A percentile compares a stretch with the other conserved stretches of the same genome.
Conservation (phyloP, 2,329 filamentous ascomycete genomes). For the Claviceps fusiformis region DNA sequence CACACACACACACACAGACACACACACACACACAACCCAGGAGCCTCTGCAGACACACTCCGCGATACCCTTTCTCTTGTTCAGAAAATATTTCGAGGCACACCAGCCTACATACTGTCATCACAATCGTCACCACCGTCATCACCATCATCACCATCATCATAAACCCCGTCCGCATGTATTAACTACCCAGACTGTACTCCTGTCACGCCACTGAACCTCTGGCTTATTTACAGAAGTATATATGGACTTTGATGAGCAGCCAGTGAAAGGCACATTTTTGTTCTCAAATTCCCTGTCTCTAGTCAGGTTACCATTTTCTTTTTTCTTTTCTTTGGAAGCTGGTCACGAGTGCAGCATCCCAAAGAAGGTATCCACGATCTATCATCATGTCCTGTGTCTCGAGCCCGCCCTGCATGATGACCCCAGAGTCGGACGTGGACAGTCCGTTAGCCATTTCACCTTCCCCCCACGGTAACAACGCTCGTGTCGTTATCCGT, state of each 20-base stretch:
- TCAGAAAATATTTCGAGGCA: too few species aligned
- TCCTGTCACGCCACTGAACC: neutral
- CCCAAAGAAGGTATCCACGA: neutral
- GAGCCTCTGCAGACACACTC: neutral
- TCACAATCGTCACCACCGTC: too few species aligned
- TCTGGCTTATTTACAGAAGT: neutral
- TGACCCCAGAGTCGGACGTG: slow-evolving; percentile 9
- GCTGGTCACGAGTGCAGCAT: neutral
- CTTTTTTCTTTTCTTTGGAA: neutral
- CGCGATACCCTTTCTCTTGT: neutral
- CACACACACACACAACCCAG: neutral
- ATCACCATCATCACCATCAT: neutral
- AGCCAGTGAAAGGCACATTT: neutral
- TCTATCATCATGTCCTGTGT: slow-evolving; percentile 6
- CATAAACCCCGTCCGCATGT: neutral
- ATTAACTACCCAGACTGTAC: neutral
- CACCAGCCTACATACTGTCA: too few species aligned
- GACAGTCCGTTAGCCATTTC: slow-evolving; percentile 5
- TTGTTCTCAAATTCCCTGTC: neutral
- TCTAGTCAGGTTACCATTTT: neutral
- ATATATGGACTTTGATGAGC: neutral
- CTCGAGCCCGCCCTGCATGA: slow-evolving; percentile 9
- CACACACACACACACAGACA: too few species aligned
- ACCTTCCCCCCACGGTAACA: slow-evolving; percentile 1
- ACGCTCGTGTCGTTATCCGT: slow-evolving; percentile 5